Conservation (phyloP, 129 eudicot genomes). For the Deinandra increscens region DNA sequence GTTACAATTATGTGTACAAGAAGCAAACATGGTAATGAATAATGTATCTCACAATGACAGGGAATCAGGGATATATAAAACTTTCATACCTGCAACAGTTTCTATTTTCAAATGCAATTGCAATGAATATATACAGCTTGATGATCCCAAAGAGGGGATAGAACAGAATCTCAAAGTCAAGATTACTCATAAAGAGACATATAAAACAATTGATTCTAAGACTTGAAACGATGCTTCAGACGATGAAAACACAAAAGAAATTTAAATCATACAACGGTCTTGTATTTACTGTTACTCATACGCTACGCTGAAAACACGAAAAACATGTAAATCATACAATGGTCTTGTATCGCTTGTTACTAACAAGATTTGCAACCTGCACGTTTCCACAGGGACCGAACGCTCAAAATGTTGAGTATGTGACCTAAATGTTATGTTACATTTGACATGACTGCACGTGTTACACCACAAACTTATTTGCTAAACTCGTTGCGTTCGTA, state of each 20-base stretch:
- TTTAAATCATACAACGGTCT: not conserved
- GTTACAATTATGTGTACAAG: not conserved
- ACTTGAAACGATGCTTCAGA: not conserved
- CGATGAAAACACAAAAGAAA: not conserved
- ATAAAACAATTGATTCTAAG: not conserved
- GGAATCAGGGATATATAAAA: not conserved
- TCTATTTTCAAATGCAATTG: not conserved
- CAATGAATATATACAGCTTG: not conserved
- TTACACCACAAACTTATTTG: too few species aligned
- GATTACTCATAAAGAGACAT: not conserved
- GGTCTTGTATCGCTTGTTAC: not conserved
- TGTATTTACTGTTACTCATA: not conserved
- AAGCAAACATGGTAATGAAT: constrained; percentile 8
- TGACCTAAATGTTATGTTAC: too few species aligned
- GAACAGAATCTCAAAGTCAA: constrained; percentile 1
- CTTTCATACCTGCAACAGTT: not conserved
- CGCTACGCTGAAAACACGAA: not conserved
- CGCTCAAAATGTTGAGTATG: too few species aligned
- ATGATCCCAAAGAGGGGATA: not conserved
- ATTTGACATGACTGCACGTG: too few species aligned
- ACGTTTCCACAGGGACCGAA: too few species aligned
- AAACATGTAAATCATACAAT: not conserved
- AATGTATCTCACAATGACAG: not conserved
- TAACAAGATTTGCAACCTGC: too few species aligned
- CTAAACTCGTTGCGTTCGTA: too few species aligned